Base-by-base conservation (phyloP, 2,329 filamentous ascomycete species). In the Ophiostoma quercus region DNA sequence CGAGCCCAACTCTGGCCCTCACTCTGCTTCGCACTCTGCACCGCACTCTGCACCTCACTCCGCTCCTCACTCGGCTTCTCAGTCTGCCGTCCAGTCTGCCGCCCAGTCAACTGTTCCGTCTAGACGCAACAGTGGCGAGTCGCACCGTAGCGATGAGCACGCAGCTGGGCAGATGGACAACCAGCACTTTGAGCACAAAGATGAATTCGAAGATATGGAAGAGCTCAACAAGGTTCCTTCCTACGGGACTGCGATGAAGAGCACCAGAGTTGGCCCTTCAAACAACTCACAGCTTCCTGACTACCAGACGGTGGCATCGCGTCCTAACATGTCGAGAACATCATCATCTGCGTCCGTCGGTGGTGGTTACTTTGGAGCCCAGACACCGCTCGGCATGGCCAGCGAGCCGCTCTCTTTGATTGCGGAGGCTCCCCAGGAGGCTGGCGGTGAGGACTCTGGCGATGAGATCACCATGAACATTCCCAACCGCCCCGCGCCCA, bases 181-280 rank as follows among this genome's bases (percentile, higher is more conserved):
- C 8, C 83, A 84, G 3, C 84, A 69, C 41, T 57, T 57, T 2
- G 84, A 88, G 74, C 84, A 88, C 72, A 75, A 83, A 67, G 85
- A 88, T 71, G 85, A 88, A 71, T 82, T 83, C 66, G 80, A 83
- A 22, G 87, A 90, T 72, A 79, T 92, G 73, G 84, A 85, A 66
- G 85, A 88, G 73, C 80, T 93, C 60, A 90, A 84, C 77, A 90
- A 90, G 73, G 90, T 94, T 1, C 91, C 91, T 0, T 93, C 90
- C 70, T 94, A 94, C 77, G 85, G 85, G 19, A 93, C 91, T 0
- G 91, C 91, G 0, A 86, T 92, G 34, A 87, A 86, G 73, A 86
- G 88, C 0, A 86, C 88, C 5, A 70, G 72, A 11, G 85, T 87
- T 19, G 83, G 85, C 43, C 82, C 62, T 78, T 82, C 7, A 82